Conservation (phyloP, 768 basidiomycete genomes). For the Hericium coralloides region DNA sequence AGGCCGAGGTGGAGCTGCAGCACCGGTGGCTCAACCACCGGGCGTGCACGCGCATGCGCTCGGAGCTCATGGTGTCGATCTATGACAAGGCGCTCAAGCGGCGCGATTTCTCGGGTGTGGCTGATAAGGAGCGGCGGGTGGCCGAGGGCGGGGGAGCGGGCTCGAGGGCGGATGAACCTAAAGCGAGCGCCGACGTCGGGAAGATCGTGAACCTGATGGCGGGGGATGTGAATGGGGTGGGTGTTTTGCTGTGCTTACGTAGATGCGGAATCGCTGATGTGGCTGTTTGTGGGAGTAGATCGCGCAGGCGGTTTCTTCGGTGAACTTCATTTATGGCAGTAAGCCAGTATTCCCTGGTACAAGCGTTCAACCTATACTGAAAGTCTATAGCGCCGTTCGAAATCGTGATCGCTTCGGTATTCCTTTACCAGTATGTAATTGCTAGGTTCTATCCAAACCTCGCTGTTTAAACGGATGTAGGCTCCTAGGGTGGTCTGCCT, state of each 20-base stretch:
- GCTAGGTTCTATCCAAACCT: no score
- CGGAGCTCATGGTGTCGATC: conserved; percentile 76
- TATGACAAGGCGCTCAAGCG: conserved; percentile 85
- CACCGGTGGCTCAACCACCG: conserved; percentile 78
- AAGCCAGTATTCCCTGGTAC: conserved; percentile 5
- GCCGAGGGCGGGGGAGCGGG: conserved; percentile 12
- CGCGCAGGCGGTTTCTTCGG: conserved; percentile 42
- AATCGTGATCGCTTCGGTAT: conserved; percentile 58
- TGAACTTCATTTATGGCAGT: conserved; percentile 66
- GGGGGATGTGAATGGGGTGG: conserved; percentile 50
- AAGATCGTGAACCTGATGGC: conserved; percentile 91
- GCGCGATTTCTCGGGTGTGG: conserved; percentile 74
- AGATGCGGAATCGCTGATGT: neutral
- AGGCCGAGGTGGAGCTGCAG: conserved; percentile 49
- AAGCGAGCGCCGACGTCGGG: conserved; percentile 76
- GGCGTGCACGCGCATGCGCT: conserved; percentile 59
- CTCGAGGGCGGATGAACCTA: conserved; percentile 35
- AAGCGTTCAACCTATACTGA: neutral
- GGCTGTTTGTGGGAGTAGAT: neutral
- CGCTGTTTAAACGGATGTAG: conserved; percentile 20
- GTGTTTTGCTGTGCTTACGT: neutral
- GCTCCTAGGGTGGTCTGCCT: conserved; percentile 63
- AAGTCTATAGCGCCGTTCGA: conserved; percentile 55
- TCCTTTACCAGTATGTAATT: conserved; percentile 60
- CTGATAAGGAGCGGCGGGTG: conserved; percentile 32